These are phyloP conservation scores for Flammula alnicola DNA, from an alignment of 1,284 basidiomycete genomes.

Conservation along the genomic window DNA sequence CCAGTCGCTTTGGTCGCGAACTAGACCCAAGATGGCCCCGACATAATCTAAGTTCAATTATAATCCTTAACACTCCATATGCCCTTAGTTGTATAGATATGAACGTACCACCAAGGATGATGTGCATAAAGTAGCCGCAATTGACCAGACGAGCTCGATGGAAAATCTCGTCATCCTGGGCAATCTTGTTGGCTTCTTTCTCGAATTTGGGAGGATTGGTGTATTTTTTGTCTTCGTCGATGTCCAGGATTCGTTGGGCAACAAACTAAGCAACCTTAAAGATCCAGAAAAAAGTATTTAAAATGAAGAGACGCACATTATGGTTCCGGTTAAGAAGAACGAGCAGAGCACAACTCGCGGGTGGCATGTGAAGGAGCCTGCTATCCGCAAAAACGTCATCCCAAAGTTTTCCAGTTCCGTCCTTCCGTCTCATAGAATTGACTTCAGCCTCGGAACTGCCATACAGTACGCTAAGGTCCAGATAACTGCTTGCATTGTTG, in stretches of 20 bases:
- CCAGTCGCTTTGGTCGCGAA: conserved; percentile 64
- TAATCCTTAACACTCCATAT: conserved; percentile 17
- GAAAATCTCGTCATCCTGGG: conserved; percentile 79
- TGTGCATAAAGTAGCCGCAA: conserved; percentile 73
- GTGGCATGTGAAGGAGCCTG: conserved; percentile 77
- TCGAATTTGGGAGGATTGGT: conserved; percentile 34
- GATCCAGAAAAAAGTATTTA: conserved; percentile 26
- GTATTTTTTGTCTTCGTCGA: conserved; percentile 67
- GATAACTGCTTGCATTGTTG: conserved; percentile 76
- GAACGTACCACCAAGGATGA: conserved; percentile 58
- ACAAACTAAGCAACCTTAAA: conserved; percentile 54
- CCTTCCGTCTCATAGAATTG: conserved; percentile 56
- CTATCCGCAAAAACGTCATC: conserved; percentile 74
- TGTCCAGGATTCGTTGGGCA: conserved; percentile 67
- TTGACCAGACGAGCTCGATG: conserved; percentile 77
- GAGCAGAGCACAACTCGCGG: conserved; percentile 68
- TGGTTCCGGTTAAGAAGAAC: conserved; percentile 78
- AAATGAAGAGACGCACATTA: conserved; percentile 55
- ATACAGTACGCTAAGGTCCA: conserved; percentile 80
- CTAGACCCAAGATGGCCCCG: conserved; percentile 68
- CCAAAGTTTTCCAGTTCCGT: conserved; percentile 68
- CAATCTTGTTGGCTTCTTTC: conserved; percentile 33
- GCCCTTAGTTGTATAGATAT: not conserved
- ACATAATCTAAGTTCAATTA: conserved; percentile 60
- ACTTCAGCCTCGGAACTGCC: conserved; percentile 59